These are phyloP conservation scores for Kurtzmaniella natalensis DNA, from an alignment of 1,139 yeast genomes.

Conservation along the genomic window DNA sequence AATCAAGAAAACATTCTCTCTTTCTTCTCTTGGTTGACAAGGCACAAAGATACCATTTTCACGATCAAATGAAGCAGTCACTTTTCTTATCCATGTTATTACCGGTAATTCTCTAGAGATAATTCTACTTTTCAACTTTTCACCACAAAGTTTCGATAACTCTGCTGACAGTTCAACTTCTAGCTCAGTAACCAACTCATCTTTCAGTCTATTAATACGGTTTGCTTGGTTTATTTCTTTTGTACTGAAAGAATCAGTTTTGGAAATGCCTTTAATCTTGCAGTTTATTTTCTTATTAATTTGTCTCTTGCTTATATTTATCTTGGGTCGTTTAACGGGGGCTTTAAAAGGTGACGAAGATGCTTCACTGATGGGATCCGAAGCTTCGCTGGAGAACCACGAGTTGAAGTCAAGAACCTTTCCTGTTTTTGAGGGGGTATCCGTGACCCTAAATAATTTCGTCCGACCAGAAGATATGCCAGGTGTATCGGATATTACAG, in stretches of 20 bases:
- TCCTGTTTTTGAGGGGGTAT: not conserved
- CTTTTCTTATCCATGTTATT: conserved; percentile 33
- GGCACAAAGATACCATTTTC: conserved; percentile 53
- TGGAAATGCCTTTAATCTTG: conserved; percentile 13
- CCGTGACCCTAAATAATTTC: too few relatives aligned
- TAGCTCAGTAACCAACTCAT: conserved; percentile 50
- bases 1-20: conserved; percentile 42
- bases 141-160: conserved; percentile 12
- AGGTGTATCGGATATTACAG: too few relatives aligned
- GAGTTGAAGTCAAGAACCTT: conserved; percentile 8
- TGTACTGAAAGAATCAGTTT: too few relatives aligned
- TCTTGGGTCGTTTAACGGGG: conserved; percentile 7
- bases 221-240: conserved; percentile 48
- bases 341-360: conserved; percentile 10
- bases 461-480: too few relatives aligned
- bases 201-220: conserved; percentile 42
- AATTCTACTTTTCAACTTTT: conserved; percentile 12
- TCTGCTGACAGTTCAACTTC: conserved; percentile 28
- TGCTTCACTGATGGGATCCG: conserved; percentile 9
- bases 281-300: conserved; percentile 1
- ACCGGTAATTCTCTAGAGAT: conserved; percentile 20
- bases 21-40: conserved; percentile 29
- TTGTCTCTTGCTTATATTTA: too few relatives aligned
- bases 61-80: conserved; percentile 39
- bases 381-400: conserved; percentile 12